phyloP scores from a whole-genome alignment of 2,329 filamentous ascomycete genomes.

The Nothopassalora personata region DNA sequence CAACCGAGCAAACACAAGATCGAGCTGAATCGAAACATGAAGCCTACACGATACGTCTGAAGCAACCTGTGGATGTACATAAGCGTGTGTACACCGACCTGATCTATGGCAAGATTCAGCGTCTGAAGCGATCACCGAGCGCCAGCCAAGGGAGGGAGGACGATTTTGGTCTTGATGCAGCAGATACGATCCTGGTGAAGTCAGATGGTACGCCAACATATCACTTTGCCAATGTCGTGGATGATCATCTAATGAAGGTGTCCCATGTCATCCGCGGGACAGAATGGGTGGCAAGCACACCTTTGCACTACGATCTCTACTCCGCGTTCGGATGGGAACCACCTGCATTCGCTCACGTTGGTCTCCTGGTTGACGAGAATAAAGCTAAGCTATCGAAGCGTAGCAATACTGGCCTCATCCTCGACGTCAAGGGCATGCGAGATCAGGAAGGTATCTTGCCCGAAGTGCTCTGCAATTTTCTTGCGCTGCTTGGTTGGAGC shows the following conservation, averaged over 20 bases:
- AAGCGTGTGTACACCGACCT: slow-evolving; percentile 62
- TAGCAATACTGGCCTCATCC: slow-evolving; percentile 45
- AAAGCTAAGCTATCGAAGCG: slow-evolving; percentile 68
- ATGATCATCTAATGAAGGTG: slow-evolving; percentile 92
- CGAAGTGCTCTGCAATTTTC: slow-evolving; percentile 69
- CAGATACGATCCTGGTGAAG: slow-evolving; percentile 88
- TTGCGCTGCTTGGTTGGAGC: slow-evolving; percentile 79
- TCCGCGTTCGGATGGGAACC: slow-evolving; percentile 46
- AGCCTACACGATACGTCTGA: slow-evolving; percentile 71
- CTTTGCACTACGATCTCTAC: slow-evolving; percentile 61
- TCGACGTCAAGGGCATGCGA: slow-evolving; percentile 55
- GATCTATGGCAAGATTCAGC: slow-evolving; percentile 65
- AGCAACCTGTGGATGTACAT: slow-evolving; percentile 56
- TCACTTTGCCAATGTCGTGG: slow-evolving; percentile 93
- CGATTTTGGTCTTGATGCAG: slow-evolving; percentile 47
- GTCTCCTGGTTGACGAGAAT: slow-evolving; percentile 43
- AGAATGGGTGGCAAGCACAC: slow-evolving; percentile 96
- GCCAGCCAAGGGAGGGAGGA: slow-evolving; percentile 28
- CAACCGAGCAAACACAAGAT: slow-evolving; percentile 62
- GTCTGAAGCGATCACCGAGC: slow-evolving; percentile 29
- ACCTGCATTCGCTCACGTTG: slow-evolving; percentile 46
- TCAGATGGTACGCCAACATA: slow-evolving; percentile 91
- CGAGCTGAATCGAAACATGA: slow-evolving; percentile 62
- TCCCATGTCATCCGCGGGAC: slow-evolving; percentile 91
- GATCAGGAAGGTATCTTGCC: slow-evolving; percentile 56